Evolutionary conservation across 805 yeast species (phyloP).

Genomic region (Candida suzukii): DNA sequence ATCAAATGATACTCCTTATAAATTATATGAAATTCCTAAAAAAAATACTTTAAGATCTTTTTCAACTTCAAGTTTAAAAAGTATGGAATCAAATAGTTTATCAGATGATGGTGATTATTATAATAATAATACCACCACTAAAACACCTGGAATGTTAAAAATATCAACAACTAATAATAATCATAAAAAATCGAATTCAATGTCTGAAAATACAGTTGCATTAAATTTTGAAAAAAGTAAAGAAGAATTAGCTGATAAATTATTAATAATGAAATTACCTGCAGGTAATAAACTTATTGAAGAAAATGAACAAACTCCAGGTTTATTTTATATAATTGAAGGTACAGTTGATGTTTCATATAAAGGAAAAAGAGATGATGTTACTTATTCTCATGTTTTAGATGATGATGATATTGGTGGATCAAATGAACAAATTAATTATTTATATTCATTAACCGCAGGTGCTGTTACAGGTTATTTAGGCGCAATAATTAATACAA

Average conservation of each 20-base stretch:
- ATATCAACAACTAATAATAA: background rate
- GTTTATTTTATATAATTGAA: constrained; percentile 72
- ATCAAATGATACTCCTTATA: background rate
- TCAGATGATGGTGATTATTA: constrained; percentile 10
- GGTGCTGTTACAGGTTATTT: constrained; percentile 90
- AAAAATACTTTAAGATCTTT: constrained; percentile 13
- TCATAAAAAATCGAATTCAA: background rate
- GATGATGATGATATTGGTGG: constrained; percentile 1
- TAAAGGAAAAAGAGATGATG: constrained; percentile 23
- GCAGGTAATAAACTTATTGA: constrained; percentile 52
- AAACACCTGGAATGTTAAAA: background rate
- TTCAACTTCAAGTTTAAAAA: constrained; percentile 14
- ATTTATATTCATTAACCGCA: constrained; percentile 50
- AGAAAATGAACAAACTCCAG: constrained; percentile 62
- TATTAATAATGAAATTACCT: constrained; percentile 48
- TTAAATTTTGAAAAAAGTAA: constrained; percentile 44
- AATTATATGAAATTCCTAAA: background rate
- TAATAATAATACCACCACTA: background rate
- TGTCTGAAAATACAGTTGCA: constrained; percentile 15
- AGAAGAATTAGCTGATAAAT: constrained; percentile 47
- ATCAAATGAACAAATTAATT: constrained; percentile 23
- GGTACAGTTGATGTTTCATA: constrained; percentile 66
- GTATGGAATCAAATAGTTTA: background rate
- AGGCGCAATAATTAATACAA: constrained; percentile 71
- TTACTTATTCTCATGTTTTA: background rate